phyloP scores from a whole-genome alignment of 2,329 filamentous ascomycete species.

The Exophiala sp. region DNA sequence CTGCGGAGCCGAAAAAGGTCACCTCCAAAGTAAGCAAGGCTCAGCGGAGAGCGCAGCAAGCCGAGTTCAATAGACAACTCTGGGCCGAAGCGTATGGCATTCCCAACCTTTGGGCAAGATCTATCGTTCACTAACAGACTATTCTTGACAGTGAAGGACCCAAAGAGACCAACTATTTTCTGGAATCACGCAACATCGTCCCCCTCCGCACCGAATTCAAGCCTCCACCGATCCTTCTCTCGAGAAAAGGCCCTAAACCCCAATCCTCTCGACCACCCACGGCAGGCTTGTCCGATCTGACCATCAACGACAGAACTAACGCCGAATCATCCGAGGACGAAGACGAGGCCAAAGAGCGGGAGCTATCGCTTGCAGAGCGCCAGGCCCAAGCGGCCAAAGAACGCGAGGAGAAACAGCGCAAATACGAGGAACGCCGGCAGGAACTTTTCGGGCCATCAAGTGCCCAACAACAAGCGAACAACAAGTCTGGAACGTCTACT shows the following conservation, averaged over 20 bases:
- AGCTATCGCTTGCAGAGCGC: conserved; percentile 71
- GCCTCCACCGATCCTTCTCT: conserved; percentile 77
- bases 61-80: conserved; percentile 76
- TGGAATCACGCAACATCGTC: conserved; percentile 59
- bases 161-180: conserved; percentile 66
- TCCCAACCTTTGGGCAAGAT: not conserved
- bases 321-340: conserved; percentile 62
- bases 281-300: conserved; percentile 16
- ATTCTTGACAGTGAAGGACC: conserved; percentile 61
- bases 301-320: conserved; percentile 39
- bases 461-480: conserved; percentile 20
- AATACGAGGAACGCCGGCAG: conserved; percentile 83
- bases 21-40: conserved; percentile 63
- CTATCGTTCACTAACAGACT: not conserved
- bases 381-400: conserved; percentile 74
- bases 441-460: conserved; percentile 71
- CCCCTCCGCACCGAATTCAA: conserved; percentile 72
- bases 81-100: conserved; percentile 79
- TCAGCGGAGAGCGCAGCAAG: conserved; percentile 74
- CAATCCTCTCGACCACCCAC: conserved; percentile 18
- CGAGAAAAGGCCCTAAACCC: conserved; percentile 57
- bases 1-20: conserved; percentile 42
- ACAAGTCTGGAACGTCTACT: conserved; percentile 56
- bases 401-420: conserved; percentile 82
- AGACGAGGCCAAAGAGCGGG: conserved; percentile 56